phyloP scores from a whole-genome alignment of 2,329 filamentous ascomycete species.

The Fusarium sp. region DNA sequence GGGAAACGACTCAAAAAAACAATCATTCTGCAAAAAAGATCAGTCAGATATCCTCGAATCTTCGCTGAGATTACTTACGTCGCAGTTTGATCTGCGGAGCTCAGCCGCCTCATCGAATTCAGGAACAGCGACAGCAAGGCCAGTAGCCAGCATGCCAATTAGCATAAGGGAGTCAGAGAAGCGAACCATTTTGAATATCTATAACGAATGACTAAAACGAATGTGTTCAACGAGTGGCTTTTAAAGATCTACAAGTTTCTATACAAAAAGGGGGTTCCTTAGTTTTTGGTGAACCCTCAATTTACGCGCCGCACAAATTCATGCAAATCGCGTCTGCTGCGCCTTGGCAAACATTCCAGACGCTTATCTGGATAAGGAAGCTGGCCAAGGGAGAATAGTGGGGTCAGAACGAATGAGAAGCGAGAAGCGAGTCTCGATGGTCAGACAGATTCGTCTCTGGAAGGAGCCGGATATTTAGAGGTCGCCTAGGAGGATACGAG shows the following conservation, averaged over 20 bases:
- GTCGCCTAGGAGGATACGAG: not conserved
- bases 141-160: not conserved
- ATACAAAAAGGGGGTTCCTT: not conserved
- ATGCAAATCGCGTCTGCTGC: not conserved
- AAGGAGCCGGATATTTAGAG: not conserved
- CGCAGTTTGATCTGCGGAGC: not conserved
- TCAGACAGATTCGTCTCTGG: not conserved
- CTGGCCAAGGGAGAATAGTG: not conserved
- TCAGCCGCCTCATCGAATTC: not conserved
- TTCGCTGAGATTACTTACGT: not conserved
- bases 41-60: fast-evolving
- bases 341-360: not conserved
- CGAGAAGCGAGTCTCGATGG: not conserved
- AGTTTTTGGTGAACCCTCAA: not conserved
- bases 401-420: not conserved
- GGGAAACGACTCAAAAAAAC: slow-evolving; percentile 3
- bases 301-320: not conserved
- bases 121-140: not conserved
- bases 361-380: slow-evolving; percentile 1
- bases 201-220: fast-evolving
- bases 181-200: not conserved
- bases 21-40: not conserved
- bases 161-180: not conserved
- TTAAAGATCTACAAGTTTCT: fast-evolving
- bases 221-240: fast-evolving